Percentiles rank a stretch among this genome's conserved stretches.
Evolutionary conservation across 2,329 filamentous ascomycete species (phyloP).

Genomic region (Fusarium udum): DNA sequence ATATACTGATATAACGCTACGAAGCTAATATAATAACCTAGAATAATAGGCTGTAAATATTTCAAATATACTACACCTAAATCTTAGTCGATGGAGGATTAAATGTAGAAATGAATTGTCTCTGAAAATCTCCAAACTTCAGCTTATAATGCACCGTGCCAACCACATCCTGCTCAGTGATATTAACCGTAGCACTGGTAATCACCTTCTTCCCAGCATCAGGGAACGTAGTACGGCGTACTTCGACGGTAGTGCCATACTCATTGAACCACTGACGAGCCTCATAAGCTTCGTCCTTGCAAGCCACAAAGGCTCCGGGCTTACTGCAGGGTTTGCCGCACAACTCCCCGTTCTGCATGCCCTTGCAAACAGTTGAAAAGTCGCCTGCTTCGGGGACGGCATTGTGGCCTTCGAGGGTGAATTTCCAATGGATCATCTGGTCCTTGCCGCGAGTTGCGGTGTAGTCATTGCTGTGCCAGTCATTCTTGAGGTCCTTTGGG

Average conservation of each 20-base stretch:
- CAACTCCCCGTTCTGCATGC: neutral
- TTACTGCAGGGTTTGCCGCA: neutral
- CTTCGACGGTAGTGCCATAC: neutral
- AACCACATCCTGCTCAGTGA: neutral
- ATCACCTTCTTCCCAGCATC: neutral
- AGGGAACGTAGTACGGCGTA: neutral
- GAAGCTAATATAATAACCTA: accelerated
- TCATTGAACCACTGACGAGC: neutral
- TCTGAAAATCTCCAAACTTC: neutral
- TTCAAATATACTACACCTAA: accelerated
- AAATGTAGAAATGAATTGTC: neutral
- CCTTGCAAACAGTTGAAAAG: neutral
- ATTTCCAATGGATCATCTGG: neutral
- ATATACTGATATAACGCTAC: too few relatives aligned
- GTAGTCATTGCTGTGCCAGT: neutral
- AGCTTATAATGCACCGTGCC: neutral
- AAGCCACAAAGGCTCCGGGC: neutral
- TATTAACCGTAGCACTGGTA: neutral
- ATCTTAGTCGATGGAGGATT: neutral
- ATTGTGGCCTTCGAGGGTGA: neutral
- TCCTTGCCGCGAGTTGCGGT: neutral
- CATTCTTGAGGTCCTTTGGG: neutral
- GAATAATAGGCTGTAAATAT: accelerated
- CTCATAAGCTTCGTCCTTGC: neutral
- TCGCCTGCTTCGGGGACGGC: neutral